Base-by-base conservation (phyloP, 2,329 filamentous ascomycete genomes). In the Monosporascus cannonballus region DNA sequence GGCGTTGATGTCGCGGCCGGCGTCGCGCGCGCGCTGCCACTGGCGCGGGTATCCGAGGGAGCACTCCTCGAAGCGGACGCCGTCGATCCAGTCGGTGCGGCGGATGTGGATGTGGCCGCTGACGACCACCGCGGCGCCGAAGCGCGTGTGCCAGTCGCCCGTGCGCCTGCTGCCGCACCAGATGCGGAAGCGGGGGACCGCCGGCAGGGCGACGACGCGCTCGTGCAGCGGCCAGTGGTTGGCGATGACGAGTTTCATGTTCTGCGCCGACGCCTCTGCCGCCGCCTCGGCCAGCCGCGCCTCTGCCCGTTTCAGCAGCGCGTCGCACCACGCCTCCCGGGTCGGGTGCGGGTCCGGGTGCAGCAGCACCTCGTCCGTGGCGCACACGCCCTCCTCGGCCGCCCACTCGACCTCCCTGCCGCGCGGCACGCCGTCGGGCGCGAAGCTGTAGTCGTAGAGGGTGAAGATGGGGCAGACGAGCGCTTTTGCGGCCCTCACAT, bases 371-470 rank as follows among this genome's bases (percentile, higher is more conserved):
- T 72, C 69, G 58, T 72, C 69, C 3, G 68, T 70, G 4, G 69
- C 69, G 2, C 67, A 63, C 15, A 63, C 69, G 54, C 69, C 66
- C 36, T 55, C 54, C 58, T 69, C 67, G 54, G 65, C 61, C n/a
- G 69, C 69, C 69, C 69, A 72, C 25, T 56, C 55, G 30, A 71
- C 56, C 1, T 78, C 79, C 20, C 70, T 65, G 52, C 77, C 77
- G 38, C 76, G 66, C 25, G 69, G 65, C 8, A 83, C 72, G 46
- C 78, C 59, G 2, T 64, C 68, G 0, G 80, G 80, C 0, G 79
- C 70, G 64, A 82, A 83, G 55, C 72, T 77, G 66, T 83, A 83
- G 66, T 83, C 80, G 69, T 83, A 83, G 15, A 83, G 68, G 1
- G 79, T 81, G 69, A 83, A 83, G 48, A 81, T 73, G 34, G 77